Percentiles rank a stretch among this genome's conserved stretches.
Conservation (phyloP, 176 grass and related monocot species). For the Juncus effusus region DNA sequence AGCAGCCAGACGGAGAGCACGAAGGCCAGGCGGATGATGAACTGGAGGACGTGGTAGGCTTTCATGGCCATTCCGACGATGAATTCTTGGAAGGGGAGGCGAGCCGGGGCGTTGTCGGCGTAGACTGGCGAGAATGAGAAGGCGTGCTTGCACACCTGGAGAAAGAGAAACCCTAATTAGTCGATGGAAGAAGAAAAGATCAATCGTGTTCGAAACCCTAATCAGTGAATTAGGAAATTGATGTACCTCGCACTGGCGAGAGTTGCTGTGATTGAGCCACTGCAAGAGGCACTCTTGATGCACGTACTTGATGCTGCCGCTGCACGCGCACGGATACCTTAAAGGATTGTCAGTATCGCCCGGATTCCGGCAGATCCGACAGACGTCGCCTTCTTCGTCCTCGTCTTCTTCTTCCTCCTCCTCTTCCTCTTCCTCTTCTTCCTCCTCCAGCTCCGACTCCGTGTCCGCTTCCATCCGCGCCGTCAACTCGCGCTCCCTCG, state of each 20-base stretch:
- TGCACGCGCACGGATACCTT: constrained; percentile 95
- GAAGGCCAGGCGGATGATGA: constrained; percentile 88
- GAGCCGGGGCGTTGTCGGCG: constrained; percentile 67
- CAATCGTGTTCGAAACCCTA: constrained; percentile 17
- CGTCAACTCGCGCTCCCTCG: constrained; percentile 26
- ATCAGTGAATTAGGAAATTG: background rate
- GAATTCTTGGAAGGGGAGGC: constrained; percentile 97
- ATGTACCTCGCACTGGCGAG: constrained; percentile 94
- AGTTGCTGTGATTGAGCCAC: constrained; percentile 99
- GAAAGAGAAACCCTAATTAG: no score
- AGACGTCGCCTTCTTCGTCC: constrained; percentile 72
- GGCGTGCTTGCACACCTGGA: constrained; percentile 96
- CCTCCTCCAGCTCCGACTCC: constrained; percentile 52
- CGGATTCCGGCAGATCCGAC: constrained; percentile 99
- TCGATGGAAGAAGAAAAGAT: background rate
- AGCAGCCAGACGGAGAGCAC: constrained; percentile 98
- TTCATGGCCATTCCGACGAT: constrained; percentile 95
- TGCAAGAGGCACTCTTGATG: constrained; percentile 99
- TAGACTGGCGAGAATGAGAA: constrained; percentile 97
- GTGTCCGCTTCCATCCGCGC: constrained; percentile 17
- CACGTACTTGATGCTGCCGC: constrained; percentile 97
- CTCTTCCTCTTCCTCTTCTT: constrained; percentile 34
- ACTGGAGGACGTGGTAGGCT: constrained; percentile 84
- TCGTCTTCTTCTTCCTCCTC: constrained; percentile 34
- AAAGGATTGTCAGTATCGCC: constrained; percentile 82